These are phyloP conservation scores for Schwanniomyces vanrijiae DNA, from an alignment of 805 yeast species.

Conservation along the genomic window DNA sequence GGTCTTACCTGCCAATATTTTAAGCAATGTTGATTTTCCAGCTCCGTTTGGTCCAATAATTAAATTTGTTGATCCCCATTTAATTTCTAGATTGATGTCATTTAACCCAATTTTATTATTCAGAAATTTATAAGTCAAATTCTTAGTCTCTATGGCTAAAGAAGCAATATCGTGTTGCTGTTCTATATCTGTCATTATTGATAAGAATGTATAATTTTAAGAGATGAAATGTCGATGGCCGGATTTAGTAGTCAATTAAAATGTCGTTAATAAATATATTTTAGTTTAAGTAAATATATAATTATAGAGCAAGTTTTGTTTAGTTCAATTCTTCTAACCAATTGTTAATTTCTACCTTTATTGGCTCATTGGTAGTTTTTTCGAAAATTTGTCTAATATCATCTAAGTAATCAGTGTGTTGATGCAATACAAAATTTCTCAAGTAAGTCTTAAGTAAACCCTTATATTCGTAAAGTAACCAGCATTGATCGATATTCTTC, in stretches of 20 bases:
- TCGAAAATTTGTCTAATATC: constrained; percentile 17
- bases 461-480: constrained; percentile 43
- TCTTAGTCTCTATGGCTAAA: constrained; percentile 59
- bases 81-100: constrained; percentile 59
- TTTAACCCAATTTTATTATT: constrained; percentile 64
- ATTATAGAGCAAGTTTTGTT: neutral
- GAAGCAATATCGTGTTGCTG: constrained; percentile 6
- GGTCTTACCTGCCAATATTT: constrained; percentile 88
- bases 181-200: constrained; percentile 1
- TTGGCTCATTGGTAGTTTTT: constrained; percentile 18
- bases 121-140: constrained; percentile 67
- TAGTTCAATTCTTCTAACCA: constrained; percentile 18
- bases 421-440: constrained; percentile 25
- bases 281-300: neutral
- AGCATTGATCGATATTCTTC: constrained; percentile 32
- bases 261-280: neutral
- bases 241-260: no score
- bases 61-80: constrained; percentile 73
- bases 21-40: constrained; percentile 87
- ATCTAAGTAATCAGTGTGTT: constrained; percentile 11
- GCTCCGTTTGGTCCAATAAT: constrained; percentile 96
- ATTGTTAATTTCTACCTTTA: constrained; percentile 18
- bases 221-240: no score
- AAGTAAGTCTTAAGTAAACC: constrained; percentile 41
- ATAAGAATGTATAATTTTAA: no score